phyloP scores from a whole-genome alignment of 208 protist species.

The Trichomonas vaginalis region DNA sequence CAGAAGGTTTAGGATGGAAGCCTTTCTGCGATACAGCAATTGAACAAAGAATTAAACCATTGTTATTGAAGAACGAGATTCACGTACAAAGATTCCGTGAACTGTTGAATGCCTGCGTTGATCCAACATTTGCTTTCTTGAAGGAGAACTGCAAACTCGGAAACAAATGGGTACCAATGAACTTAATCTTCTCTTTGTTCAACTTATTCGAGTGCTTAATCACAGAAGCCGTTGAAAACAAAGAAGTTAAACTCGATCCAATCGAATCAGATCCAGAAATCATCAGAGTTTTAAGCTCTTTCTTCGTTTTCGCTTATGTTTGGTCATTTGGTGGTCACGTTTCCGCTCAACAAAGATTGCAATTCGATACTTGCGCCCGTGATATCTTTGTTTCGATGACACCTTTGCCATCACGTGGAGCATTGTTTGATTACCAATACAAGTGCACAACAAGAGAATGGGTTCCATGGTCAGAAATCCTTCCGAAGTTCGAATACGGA shows the following conservation, averaged over 20 bases:
- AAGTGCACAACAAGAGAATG: neutral
- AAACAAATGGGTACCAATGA: neutral
- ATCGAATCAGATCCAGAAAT: neutral
- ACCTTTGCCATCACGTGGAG: neutral
- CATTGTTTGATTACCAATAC: constrained; percentile 18
- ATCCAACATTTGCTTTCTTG: neutral
- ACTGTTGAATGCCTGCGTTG: neutral
- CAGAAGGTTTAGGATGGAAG: constrained; percentile 65
- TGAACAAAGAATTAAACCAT: neutral
- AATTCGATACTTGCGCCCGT: constrained; percentile 49
- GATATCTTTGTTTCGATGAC: constrained; percentile 16
- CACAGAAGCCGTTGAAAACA: neutral
- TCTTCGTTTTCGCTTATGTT: constrained; percentile 64
- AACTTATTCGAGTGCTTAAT: constrained; percentile 9
- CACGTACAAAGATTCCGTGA: neutral
- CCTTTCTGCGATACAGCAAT: neutral
- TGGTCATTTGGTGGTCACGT: constrained; percentile 87
- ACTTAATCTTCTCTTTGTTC: constrained; percentile 1
- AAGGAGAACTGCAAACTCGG: neutral
- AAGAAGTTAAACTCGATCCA: neutral
- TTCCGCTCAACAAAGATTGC: constrained; percentile 53
- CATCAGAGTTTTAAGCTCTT: neutral
- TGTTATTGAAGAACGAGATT: neutral
- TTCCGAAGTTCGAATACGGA: neutral
- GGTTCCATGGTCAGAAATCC: neutral